Evolutionary conservation across 768 basidiomycete genomes (phyloP), one percentile per base, ranked within the genome.

Genomic region (Sporobolomyces pararoseus): DNA sequence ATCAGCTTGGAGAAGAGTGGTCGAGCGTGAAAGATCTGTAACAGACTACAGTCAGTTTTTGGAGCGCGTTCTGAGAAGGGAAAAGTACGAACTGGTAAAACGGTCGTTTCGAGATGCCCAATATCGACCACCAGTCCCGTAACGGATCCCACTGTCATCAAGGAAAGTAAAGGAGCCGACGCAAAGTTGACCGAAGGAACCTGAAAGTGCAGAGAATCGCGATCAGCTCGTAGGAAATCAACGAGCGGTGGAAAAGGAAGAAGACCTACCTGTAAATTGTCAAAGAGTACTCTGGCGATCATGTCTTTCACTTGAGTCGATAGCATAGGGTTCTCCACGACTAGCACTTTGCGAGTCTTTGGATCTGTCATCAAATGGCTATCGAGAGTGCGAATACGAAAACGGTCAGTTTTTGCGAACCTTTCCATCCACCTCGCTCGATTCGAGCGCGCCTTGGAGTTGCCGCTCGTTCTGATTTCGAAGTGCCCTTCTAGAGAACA

Each of bases 171-270:
- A 75, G 91, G 91, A 65, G 90, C 88, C 21, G 90, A 88, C 1
- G 90, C 89, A 80, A 98, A 99, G 3, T 92, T 95, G 72, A 99
- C 84, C 10, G 91, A 92, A 10, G 93, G 95, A 34, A 96, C 89
- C 92, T 96, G 77, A 21, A 42, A n/a, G 35, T 9, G 9, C 50
- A 25, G 31, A 35, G 23, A 13, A 25, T 29, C 35, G 35, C 7
- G 37, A 19, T 29, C 23, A 27, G 23, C 27, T 19, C n/a, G n/a
- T n/a, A n/a, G n/a, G n/a, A n/a, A n/a, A n/a, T n/a, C n/a, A n/a
- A n/a, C n/a, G 14, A 16, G 23, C 31, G 53, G 31, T 19, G 29
- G 17, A 21, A 19, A 35, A 21, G 39, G 10, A 42, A 35, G 17
- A 39, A 6, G n/a, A 42, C 72, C 47, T 70, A 90, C 93, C 82